These are phyloP conservation scores for Hippophae rhamnoides DNA, from an alignment of 306 rosid genomes.

Conservation along the genomic window DNA sequence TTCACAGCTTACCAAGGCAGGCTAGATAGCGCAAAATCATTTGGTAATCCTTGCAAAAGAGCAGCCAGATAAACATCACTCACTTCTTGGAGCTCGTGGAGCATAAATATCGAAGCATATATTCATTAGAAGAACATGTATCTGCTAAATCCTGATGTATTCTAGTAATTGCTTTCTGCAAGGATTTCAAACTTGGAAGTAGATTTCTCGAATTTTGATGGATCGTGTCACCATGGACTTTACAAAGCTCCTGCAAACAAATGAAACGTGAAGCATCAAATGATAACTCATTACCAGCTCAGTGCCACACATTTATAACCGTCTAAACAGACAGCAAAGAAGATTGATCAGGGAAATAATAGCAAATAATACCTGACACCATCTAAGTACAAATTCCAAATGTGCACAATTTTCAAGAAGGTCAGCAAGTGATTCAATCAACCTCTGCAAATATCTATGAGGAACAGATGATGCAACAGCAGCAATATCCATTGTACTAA, in stretches of 20 bases:
- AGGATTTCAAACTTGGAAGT: conserved; percentile 75
- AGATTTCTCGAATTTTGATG: conserved; percentile 60
- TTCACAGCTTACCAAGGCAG: background rate
- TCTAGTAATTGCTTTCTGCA: conserved; percentile 68
- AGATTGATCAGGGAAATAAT: background rate
- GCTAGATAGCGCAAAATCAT: background rate
- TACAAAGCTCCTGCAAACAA: conserved; percentile 65
- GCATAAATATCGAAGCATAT: conserved; percentile 64
- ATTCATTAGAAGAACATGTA: conserved; percentile 84
- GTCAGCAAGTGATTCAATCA: conserved; percentile 74
- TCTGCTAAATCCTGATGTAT: conserved; percentile 80
- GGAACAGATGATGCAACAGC: conserved; percentile 58
- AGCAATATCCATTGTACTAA: conserved; percentile 50
- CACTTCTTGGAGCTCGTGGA: conserved; percentile 39
- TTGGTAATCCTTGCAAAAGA: background rate
- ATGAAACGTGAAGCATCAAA: background rate
- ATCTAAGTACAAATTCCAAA: conserved; percentile 77
- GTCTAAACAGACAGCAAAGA: background rate
- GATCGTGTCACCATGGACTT: conserved; percentile 63
- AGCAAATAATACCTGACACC: conserved; percentile 60
- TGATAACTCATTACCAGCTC: conserved; percentile 9
- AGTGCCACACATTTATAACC: background rate
- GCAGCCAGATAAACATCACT: background rate
- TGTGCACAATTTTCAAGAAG: conserved; percentile 77
- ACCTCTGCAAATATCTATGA: conserved; percentile 58